Percentiles rank a stretch among this genome's conserved stretches.
phyloP scores from a whole-genome alignment of 139 green algal genomes.

The Yamagishiella unicocca region DNA sequence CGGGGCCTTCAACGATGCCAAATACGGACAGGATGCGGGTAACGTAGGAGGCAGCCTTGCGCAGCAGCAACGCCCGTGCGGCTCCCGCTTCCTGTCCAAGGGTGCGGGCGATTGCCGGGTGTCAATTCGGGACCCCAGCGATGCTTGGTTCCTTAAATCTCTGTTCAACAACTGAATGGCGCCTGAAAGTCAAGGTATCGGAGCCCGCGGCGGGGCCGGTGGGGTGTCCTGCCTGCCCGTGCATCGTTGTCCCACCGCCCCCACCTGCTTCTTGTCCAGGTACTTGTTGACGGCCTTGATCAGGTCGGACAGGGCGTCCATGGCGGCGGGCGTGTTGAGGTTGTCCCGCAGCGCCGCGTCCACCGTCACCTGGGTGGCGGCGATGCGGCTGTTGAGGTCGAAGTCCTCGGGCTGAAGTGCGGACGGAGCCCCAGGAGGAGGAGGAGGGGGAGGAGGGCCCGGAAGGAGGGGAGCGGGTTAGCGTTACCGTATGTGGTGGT shows the following conservation, averaged over 20 bases:
- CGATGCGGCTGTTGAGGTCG: slow-evolving; percentile 56
- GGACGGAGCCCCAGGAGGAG: background rate
- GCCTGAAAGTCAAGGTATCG: no score
- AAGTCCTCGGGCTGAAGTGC: slow-evolving; percentile 77
- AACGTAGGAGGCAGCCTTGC: slow-evolving; percentile 78
- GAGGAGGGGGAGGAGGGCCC: background rate
- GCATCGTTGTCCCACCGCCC: background rate
- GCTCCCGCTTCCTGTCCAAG: slow-evolving; percentile 1
- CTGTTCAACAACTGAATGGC: no score
- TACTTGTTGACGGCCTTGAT: slow-evolving; percentile 91
- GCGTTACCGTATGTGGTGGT: no score
- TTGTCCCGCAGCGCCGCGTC: slow-evolving; percentile 90
- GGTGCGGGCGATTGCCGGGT: no score
- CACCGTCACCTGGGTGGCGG: slow-evolving; percentile 60
- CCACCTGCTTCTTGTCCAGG: slow-evolving; percentile 64
- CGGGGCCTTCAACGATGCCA: slow-evolving; percentile 72
- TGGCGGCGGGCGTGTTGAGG: slow-evolving; percentile 90
- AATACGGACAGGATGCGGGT: slow-evolving; percentile 89
- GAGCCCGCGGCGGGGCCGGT: no score
- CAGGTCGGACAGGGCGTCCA: slow-evolving; percentile 85
- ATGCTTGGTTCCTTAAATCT: no score
- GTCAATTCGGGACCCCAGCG: no score
- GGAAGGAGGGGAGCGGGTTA: no score
- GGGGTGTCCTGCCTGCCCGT: no score
- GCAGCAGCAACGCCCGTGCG: slow-evolving; percentile 85